Evolutionary conservation across 495 filamentous ascomycete genomes (phyloP), one percentile per base, ranked within the genome.

Genomic region (Elaphomyces granulatus): DNA sequence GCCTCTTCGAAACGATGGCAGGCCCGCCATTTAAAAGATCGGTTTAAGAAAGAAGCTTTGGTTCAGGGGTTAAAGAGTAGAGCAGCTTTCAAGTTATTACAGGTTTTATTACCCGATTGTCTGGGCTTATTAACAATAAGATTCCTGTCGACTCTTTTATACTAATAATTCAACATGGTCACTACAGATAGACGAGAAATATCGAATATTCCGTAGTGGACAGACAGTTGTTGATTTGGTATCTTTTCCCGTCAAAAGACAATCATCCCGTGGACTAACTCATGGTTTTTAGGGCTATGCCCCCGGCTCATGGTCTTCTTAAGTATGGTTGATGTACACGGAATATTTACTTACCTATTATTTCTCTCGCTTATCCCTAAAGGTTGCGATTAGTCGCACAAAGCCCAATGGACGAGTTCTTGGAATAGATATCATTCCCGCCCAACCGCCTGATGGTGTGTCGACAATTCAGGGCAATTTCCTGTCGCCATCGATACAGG

Each of bases 391-490:
- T 2, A 78, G 79, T 42, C 72, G 73, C 4, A 92, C 83, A 2
- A 60, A 69, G 38, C 88, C 90, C 0, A 55, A 70, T 32, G 88
- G 90, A 0, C 72, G 79, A 16, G 75, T 98, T 9, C 54, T 98
- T 14, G 90, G 90, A 6, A 84, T 98, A 48, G 90, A 98, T 52
- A 72, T 96, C 17, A 84, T 96, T 34, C 90, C 92, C 12, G 81
- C 87, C 0, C 78, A 84, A 56, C 90, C 92, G 12, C 87, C 88
- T 0, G 76, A 68, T 52, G 90, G 92, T 2, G 84, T 88, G 0
- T 88, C 82, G 15, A 83, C 87, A 3, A 83, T 98, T 15, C 90
- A 98, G 56, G 90, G 90, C 14, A 82, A 96, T 49, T 96, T 98
- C 49, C 67, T 94, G 14, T 72, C 70, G 1, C 67, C 68, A 2